phyloP scores from a whole-genome alignment of 805 yeast species.

The Starmerella apis region DNA sequence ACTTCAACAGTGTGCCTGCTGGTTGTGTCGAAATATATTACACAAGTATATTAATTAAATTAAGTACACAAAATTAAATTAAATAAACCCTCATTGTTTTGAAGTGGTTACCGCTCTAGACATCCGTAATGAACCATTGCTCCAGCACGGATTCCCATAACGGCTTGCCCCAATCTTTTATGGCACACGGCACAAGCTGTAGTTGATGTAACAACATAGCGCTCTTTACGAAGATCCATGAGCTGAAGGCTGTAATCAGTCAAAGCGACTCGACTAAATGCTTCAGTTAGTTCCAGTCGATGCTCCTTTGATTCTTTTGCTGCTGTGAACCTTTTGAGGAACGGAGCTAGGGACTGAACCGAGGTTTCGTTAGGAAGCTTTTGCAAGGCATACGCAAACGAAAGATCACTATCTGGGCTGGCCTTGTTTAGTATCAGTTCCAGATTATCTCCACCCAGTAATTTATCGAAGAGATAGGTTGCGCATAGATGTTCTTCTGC shows the following conservation, averaged over 20 bases:
- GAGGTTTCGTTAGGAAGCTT: background rate
- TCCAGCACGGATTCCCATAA: slow-evolving; percentile 9
- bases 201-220: slow-evolving; percentile 7
- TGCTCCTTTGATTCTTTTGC: background rate
- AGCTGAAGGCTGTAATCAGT: slow-evolving; percentile 17
- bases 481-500: slow-evolving; percentile 37
- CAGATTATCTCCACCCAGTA: background rate
- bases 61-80: no score
- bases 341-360: slow-evolving; percentile 1
- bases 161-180: slow-evolving; percentile 22
- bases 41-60: no score
- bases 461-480: slow-evolving; percentile 16
- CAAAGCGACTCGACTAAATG: slow-evolving; percentile 14
- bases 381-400: background rate
- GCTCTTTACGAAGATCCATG: background rate
- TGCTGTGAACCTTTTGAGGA: background rate
- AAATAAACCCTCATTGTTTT: no score
- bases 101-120: background rate
- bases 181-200: slow-evolving; percentile 22
- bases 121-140: slow-evolving; percentile 22
- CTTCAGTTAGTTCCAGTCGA: slow-evolving; percentile 2
- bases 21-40: no score
- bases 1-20: no score
- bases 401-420: background rate
- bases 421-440: slow-evolving; percentile 3